Base-by-base conservation (phyloP, 352 stramenopile species). In the Pilasporangium apinafurcum region DNA sequence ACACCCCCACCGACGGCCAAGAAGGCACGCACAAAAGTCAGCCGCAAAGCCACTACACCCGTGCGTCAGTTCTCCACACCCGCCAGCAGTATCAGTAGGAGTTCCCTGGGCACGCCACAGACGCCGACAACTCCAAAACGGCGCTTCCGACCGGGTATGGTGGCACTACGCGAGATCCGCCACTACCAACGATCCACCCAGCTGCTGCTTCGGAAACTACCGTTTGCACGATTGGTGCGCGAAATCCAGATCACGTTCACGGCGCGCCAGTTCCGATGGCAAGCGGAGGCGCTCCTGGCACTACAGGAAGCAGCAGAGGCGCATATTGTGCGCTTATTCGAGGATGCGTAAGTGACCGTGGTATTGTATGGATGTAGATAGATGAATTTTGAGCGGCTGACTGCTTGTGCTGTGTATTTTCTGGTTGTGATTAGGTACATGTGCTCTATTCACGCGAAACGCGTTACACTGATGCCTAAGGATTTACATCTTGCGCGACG, bases 391-490 rank as follows among this genome's bases (percentile, higher is more conserved):
- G n/a, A n/a, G n/a, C n/a, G n/a, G n/a, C n/a, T n/a, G 21, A 32
- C 24, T 37, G 36, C 29, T 5, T 16, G n/a, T 22, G 4, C 1
- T 21, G 8, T 16, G 5, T 18, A 41, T 13, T 26, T 50, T 26
- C 50, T 25, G 45, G 17, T 48, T 46, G 0, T 20, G 30, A 26
- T 32, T 56, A 96, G 89, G 49, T 98, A 98, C 74, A 74, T 98
- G 48, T 98, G 92, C 64, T 85, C 92, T 18, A 97, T 98, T 45
- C 91, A 98, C 68, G 90, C 85, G 51, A 98, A 98, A 65, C 87
- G 94, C 53, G 91, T 98, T 28, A 98, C 92, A 14, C 79, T 98
- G 51, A 96, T 97, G 85, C 83, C 90, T 27, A 98, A 96, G 63
- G 91, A 97, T 64, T 90, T 97, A 62, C 91, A 97, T 66, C 62